phyloP scores from a whole-genome alignment of 192 early-diverging fungal species.

The Funneliformis geosporum region DNA sequence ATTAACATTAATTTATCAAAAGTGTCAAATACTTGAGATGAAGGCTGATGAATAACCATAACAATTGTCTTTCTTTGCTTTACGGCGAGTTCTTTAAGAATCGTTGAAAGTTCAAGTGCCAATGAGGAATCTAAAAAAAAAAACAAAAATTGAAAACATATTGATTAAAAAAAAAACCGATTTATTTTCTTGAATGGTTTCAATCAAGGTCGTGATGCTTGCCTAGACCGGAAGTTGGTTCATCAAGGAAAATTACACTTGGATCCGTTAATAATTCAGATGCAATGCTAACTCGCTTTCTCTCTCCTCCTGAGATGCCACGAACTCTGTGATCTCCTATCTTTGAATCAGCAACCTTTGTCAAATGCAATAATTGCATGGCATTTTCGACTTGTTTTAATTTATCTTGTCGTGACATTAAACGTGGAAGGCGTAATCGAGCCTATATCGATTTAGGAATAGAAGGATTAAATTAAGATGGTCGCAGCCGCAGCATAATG shows the following conservation, averaged over 20 bases:
- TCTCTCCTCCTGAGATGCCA: conserved; percentile 74
- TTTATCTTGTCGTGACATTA: conserved; percentile 43
- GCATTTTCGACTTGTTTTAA: conserved; percentile 54
- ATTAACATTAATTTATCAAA: conserved; percentile 73
- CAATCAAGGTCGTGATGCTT: background rate
- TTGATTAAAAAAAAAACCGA: background rate
- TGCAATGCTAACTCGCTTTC: conserved; percentile 73
- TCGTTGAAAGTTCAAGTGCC: conserved; percentile 12
- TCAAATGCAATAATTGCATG: conserved; percentile 61
- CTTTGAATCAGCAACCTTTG: conserved; percentile 68
- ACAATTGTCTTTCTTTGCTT: conserved; percentile 61
- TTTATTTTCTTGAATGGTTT: conserved; percentile 50
- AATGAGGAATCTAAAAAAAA: conserved; percentile 13
- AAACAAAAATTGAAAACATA: background rate
- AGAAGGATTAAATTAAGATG: conserved; percentile 22
- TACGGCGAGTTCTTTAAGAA: conserved; percentile 10
- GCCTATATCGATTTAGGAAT: conserved; percentile 10
- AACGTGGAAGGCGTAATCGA: conserved; percentile 48
- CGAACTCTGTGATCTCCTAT: conserved; percentile 64
- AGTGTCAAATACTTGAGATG: conserved; percentile 71
- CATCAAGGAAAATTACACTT: conserved; percentile 66
- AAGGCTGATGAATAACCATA: conserved; percentile 91
- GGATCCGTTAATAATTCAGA: conserved; percentile 73
- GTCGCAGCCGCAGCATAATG: conserved; percentile 36
- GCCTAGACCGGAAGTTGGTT: conserved; percentile 70